Percentiles rank a stretch among this genome's conserved stretches.
These are phyloP conservation scores for Parietichytrium sp. DNA, from an alignment of 108 stramenopile species.

Conservation along the genomic window DNA sequence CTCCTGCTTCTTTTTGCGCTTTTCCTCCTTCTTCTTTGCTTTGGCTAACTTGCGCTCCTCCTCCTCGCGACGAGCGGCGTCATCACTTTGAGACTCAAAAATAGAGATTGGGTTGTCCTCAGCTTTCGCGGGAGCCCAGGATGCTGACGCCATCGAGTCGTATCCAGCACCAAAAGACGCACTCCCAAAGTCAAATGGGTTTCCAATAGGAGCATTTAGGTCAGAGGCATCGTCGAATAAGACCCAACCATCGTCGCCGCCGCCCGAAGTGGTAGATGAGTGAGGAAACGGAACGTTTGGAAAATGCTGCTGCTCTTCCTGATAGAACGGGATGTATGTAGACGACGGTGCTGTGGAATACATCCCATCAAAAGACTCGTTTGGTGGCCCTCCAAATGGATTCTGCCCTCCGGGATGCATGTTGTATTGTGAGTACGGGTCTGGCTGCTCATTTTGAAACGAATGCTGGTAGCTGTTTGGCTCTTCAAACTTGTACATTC, in stretches of 20 bases:
- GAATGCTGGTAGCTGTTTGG: no score
- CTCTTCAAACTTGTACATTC: no score
- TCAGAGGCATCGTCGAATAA: constrained; percentile 23
- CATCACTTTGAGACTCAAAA: not conserved
- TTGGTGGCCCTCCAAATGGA: no score
- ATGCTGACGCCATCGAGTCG: no score
- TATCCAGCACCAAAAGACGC: not conserved
- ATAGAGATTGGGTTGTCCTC: not conserved
- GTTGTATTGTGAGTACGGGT: no score
- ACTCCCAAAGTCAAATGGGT: constrained; percentile 12
- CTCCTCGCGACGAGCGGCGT: not conserved
- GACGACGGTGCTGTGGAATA: no score
- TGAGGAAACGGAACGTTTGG: not conserved
- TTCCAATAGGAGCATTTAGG: constrained; percentile 11
- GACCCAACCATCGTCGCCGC: constrained; percentile 26
- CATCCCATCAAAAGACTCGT: no score
- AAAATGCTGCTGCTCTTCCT: not conserved
- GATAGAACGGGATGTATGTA: no score
- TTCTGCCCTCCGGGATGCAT: no score
- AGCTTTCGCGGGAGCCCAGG: not conserved
- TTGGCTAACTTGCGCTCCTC: not conserved
- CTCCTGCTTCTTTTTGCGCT: constrained; percentile 34
- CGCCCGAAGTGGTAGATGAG: no score
- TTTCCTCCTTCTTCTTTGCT: constrained; percentile 32
- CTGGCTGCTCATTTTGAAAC: no score